Evolutionary conservation across 495 filamentous ascomycete species (phyloP).

Genomic region (Elasticomyces elasticus): DNA sequence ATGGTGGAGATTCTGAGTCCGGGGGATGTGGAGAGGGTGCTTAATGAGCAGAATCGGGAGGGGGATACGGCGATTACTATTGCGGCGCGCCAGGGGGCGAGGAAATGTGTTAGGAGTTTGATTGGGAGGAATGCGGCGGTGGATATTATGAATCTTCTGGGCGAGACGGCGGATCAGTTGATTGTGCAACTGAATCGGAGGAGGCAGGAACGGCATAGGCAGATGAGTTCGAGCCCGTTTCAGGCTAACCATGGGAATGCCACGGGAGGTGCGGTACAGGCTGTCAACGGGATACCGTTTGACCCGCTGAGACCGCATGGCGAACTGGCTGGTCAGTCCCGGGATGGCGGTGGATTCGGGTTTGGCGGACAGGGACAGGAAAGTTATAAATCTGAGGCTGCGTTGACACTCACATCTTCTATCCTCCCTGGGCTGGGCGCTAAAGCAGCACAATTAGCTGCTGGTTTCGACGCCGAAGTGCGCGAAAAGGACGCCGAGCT

Average conservation of each 20-base stretch:
- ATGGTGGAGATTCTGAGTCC: constrained; percentile 56
- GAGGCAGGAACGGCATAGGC: constrained; percentile 35
- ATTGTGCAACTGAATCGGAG: constrained; percentile 48
- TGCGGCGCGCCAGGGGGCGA: constrained; percentile 66
- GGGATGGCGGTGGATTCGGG: neutral
- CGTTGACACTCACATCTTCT: constrained; percentile 46
- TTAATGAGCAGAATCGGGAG: constrained; percentile 66
- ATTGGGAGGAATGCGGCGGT: constrained; percentile 62
- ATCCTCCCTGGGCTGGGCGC: constrained; percentile 47
- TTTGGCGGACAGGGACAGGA: constrained; percentile 28
- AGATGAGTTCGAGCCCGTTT: constrained; percentile 53
- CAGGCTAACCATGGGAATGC: constrained; percentile 37
- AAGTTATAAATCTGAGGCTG: constrained; percentile 40
- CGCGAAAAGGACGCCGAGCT: constrained; percentile 49
- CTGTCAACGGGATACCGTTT: constrained; percentile 14
- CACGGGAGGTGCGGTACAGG: constrained; percentile 10
- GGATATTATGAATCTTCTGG: constrained; percentile 68
- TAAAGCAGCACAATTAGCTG: constrained; percentile 48
- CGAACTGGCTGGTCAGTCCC: neutral
- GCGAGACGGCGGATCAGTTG: constrained; percentile 67
- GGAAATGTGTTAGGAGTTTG: constrained; percentile 62
- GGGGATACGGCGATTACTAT: constrained; percentile 87
- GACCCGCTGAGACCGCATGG: constrained; percentile 3
- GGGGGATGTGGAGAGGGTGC: constrained; percentile 54
- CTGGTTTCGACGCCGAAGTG: constrained; percentile 50